Conservation (phyloP, 371 early-diverging fungal species). For the Cokeromyces recurvatus region DNA sequence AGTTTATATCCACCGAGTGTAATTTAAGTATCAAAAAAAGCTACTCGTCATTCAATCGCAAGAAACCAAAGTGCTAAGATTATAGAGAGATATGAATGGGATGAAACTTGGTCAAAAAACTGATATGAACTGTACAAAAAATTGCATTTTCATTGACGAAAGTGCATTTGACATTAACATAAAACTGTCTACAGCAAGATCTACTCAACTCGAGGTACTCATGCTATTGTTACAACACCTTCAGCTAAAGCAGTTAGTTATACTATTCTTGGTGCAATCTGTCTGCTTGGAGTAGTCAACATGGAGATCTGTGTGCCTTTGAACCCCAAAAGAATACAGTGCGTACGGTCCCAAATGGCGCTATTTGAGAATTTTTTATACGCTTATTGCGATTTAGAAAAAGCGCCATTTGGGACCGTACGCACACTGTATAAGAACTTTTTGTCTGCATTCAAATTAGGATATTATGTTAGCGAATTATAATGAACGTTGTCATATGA, state of each 20-base stretch:
- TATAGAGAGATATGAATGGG: neutral
- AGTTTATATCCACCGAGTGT: neutral
- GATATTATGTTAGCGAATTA: too few relatives aligned
- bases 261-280: conserved; percentile 2
- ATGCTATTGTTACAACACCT: neutral
- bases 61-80: neutral
- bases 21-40: conserved; percentile 1
- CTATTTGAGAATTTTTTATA: neutral
- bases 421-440: too few relatives aligned
- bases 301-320: neutral
- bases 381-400: neutral
- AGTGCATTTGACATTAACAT: conserved; percentile 2
- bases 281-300: conserved; percentile 1
- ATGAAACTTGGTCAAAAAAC: conserved; percentile 1
- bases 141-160: conserved; percentile 1
- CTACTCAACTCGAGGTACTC: neutral
- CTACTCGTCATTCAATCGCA: conserved; percentile 48
- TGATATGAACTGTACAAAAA: conserved; percentile 1
- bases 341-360: too few relatives aligned
- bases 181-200: neutral
- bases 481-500: too few relatives aligned
- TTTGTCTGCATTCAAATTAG: too few relatives aligned
- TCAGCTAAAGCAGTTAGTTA: conserved; percentile 1
- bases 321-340: too few relatives aligned
- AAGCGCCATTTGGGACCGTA: too few relatives aligned